phyloP scores from a whole-genome alignment of 2,329 filamentous ascomycete genomes.

The Macrophomina phaseolina region DNA sequence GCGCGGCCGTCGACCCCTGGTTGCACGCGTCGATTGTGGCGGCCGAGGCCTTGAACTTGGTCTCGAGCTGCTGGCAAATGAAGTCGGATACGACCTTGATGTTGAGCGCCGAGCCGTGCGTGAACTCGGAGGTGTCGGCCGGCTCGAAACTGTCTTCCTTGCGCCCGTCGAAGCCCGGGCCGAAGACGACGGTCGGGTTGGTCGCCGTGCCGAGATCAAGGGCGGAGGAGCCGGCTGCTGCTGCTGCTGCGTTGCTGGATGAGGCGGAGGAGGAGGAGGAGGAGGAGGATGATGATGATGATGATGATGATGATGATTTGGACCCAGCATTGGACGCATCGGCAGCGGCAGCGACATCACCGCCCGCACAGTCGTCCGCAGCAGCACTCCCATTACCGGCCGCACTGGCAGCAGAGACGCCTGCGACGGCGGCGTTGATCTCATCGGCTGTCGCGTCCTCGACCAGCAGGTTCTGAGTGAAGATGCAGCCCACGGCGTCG shows the following conservation, averaged over 20 bases:
- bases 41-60: slow-evolving; percentile 34
- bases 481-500: slow-evolving; percentile 61
- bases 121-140: slow-evolving; percentile 52
- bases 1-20: slow-evolving; percentile 33
- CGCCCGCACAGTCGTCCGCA: slow-evolving; percentile 43
- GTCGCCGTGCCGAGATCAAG: slow-evolving; percentile 55
- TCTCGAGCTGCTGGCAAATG: slow-evolving; percentile 53
- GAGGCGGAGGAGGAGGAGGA: background rate
- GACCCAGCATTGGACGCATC: background rate
- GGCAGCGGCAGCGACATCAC: slow-evolving; percentile 33
- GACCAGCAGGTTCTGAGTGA: slow-evolving; percentile 58
- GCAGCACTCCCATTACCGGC: background rate
- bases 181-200: slow-evolving; percentile 58
- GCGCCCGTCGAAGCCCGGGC: slow-evolving; percentile 55
- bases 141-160: slow-evolving; percentile 52
- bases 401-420: slow-evolving; percentile 33
- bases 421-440: slow-evolving; percentile 56
- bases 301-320: slow-evolving; percentile 1
- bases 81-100: slow-evolving; percentile 57
- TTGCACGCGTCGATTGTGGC: slow-evolving; percentile 36
- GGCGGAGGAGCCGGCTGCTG: background rate
- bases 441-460: slow-evolving; percentile 60
- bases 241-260: background rate
- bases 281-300: background rate
- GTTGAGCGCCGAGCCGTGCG: slow-evolving; percentile 59